phyloP scores from a whole-genome alignment of 441 rosid genomes.

The Monsonia emarginata region DNA sequence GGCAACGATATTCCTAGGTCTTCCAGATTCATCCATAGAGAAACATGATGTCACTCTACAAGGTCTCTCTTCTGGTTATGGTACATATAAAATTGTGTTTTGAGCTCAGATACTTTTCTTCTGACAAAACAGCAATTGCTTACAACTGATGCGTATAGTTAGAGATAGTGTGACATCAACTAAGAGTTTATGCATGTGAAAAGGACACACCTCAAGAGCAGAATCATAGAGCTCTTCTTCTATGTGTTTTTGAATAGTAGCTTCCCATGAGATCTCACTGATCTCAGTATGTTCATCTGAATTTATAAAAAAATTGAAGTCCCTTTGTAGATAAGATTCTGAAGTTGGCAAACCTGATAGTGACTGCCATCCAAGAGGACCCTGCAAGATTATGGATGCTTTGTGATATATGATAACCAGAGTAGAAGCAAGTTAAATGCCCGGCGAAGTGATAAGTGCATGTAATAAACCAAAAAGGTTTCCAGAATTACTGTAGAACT shows the following conservation, averaged over 20 bases:
- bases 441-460: not conserved
- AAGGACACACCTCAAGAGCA: conserved; percentile 50
- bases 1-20: not conserved
- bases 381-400: conserved; percentile 42
- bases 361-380: conserved; percentile 95
- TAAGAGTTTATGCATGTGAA: not conserved
- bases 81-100: not conserved
- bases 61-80: not conserved
- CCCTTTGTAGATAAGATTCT: conserved; percentile 60
- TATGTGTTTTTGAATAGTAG: conserved; percentile 75
- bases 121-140: not conserved
- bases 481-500: not conserved
- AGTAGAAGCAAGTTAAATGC: not conserved
- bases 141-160: not conserved
- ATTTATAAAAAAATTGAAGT: conserved; percentile 58
- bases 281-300: conserved; percentile 55
- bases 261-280: conserved; percentile 88
- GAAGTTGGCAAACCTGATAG: conserved; percentile 65
- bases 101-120: not conserved
- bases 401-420: conserved; percentile 6
- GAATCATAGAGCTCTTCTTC: conserved; percentile 85
- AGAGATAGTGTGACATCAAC: not conserved
- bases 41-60: not conserved
- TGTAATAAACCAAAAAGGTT: not conserved
- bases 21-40: not conserved